Evolutionary conservation across 768 basidiomycete species (phyloP).

Genomic region (Clavulina sp.): DNA sequence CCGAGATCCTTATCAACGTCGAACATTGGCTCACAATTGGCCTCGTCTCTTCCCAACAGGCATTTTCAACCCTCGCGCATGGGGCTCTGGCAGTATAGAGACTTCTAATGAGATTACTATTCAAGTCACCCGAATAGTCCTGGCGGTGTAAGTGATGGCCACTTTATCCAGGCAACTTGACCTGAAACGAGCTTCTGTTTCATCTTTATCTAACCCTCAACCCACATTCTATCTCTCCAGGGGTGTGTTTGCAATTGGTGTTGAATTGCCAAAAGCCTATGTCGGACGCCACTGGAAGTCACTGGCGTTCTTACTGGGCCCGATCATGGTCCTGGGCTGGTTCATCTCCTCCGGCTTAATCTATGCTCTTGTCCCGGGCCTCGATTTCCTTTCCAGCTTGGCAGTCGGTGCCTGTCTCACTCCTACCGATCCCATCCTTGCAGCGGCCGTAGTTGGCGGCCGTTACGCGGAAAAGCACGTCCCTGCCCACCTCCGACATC

Average conservation of each 20-base stretch:
- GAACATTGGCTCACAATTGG: not conserved
- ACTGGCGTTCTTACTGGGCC: conserved; percentile 63
- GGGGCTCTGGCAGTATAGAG: conserved; percentile 30
- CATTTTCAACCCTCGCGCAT: conserved; percentile 66
- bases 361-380: conserved; percentile 74
- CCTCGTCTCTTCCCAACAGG: conserved; percentile 23
- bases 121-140: conserved; percentile 80
- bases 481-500: conserved; percentile 54
- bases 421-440: conserved; percentile 87
- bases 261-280: conserved; percentile 92
- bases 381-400: conserved; percentile 77
- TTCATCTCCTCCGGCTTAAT: conserved; percentile 33
- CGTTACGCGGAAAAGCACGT: conserved; percentile 79
- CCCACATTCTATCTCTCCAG: not conserved
- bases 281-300: conserved; percentile 88
- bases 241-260: conserved; percentile 94
- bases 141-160: conserved; percentile 50
- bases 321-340: conserved; percentile 18
- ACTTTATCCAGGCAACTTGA: too few species aligned
- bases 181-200: not conserved
- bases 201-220: not conserved
- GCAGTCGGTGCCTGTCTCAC: conserved; percentile 87
- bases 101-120: conserved; percentile 62
- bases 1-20: not conserved
- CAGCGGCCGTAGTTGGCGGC: conserved; percentile 83